phyloP scores from a whole-genome alignment of 768 basidiomycete species.

The Lentinula sp. region DNA sequence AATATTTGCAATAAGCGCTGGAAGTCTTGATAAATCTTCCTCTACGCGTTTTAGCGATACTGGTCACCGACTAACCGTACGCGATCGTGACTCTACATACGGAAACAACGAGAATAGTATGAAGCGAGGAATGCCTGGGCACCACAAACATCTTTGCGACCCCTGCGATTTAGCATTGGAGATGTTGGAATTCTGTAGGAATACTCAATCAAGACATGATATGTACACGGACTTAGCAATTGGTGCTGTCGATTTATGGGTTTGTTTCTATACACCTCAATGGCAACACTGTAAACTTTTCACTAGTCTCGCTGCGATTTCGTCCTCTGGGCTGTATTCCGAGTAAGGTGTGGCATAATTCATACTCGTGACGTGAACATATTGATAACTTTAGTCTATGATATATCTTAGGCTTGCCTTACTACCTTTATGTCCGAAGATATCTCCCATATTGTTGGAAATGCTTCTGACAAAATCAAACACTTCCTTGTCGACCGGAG shows the following conservation, averaged over 20 bases:
- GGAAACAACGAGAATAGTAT: too few relatives aligned
- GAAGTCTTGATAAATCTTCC: too few relatives aligned
- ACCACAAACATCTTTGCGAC: too few relatives aligned
- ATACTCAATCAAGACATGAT: too few relatives aligned
- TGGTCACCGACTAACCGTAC: too few relatives aligned
- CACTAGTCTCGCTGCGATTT: not conserved
- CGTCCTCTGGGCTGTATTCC: not conserved
- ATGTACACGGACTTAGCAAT: too few relatives aligned
- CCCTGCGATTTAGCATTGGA: too few relatives aligned
- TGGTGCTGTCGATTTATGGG: not conserved
- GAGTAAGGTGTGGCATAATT: not conserved
- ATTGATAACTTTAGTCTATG: not conserved
- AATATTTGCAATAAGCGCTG: too few relatives aligned
- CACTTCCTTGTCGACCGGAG: not conserved
- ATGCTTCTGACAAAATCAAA: constrained; percentile 7
- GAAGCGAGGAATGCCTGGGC: too few relatives aligned
- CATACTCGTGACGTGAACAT: constrained; percentile 1
- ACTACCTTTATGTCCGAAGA: not conserved
- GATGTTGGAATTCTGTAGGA: too few relatives aligned
- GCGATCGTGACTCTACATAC: too few relatives aligned
- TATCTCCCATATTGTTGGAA: constrained; percentile 2
- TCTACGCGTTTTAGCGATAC: too few relatives aligned
- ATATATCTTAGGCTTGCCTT: not conserved
- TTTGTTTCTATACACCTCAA: not conserved
- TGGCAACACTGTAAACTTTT: not conserved